These are phyloP conservation scores for Mucor lusitanicus DNA, from an alignment of 371 early-diverging fungal genomes.

Conservation along the genomic window DNA sequence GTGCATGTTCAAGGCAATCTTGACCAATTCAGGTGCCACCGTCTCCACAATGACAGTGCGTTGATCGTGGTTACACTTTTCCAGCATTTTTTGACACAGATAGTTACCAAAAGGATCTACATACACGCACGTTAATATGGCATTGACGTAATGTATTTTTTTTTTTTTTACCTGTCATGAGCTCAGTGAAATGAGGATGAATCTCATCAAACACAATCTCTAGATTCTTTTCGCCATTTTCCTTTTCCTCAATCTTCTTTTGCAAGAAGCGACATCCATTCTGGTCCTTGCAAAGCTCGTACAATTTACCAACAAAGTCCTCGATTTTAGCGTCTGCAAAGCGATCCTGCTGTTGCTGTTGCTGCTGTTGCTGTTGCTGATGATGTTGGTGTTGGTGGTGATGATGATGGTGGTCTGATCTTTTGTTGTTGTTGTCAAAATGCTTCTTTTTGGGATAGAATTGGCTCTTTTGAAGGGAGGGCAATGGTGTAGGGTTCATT, in stretches of 20 bases:
- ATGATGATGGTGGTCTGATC: constrained; percentile 1
- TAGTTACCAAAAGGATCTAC: constrained; percentile 92
- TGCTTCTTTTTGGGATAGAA: neutral
- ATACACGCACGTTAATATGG: neutral
- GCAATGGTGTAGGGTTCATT: constrained; percentile 10
- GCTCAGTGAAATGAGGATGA: constrained; percentile 68
- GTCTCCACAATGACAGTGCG: constrained; percentile 69
- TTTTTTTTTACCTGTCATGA: constrained; percentile 71
- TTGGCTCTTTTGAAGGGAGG: neutral
- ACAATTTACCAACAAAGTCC: constrained; percentile 72
- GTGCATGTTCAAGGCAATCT: constrained; percentile 91
- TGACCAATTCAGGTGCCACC: constrained; percentile 74
- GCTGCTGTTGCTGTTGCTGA: constrained; percentile 16
- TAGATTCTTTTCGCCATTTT: neutral
- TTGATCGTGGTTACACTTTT: constrained; percentile 77
- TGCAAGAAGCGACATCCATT: constrained; percentile 90
- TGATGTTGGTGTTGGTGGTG: constrained; percentile 14
- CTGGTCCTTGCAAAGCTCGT: constrained; percentile 85
- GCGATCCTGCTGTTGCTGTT: constrained; percentile 7
- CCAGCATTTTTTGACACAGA: constrained; percentile 87
- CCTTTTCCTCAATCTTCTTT: constrained; percentile 70
- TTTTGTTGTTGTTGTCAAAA: neutral
- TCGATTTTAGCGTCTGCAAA: constrained; percentile 69
- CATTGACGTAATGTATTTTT: neutral
- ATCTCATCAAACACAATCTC: constrained; percentile 65